Evolutionary conservation across 192 early-diverging fungal genomes (phyloP).

Genomic region (Coemansia sp.): DNA sequence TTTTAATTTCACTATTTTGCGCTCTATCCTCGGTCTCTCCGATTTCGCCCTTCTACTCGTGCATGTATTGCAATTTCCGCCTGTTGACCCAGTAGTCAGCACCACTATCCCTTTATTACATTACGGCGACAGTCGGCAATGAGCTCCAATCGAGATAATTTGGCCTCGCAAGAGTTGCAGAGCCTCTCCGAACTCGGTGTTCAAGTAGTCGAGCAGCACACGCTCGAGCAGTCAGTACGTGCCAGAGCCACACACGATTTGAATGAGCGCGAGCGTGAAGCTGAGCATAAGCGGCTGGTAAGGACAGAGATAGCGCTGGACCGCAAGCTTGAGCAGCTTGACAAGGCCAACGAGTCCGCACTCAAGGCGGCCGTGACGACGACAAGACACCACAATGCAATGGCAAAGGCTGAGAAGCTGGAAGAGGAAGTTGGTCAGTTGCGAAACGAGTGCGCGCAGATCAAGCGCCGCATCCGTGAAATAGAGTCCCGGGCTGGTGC

Average conservation of each 20-base stretch:
- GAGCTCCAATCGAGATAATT: not conserved
- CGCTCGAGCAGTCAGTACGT: conserved; percentile 67
- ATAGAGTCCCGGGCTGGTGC: conserved; percentile 3
- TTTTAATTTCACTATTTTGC: conserved; percentile 1
- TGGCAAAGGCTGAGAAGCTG: conserved; percentile 11
- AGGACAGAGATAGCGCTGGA: conserved; percentile 37
- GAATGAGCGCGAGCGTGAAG: conserved; percentile 59
- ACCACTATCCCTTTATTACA: not conserved
- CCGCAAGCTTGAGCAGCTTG: conserved; percentile 23
- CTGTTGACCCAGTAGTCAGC: not conserved
- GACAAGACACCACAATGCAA: conserved; percentile 41
- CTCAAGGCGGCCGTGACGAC: conserved; percentile 24
- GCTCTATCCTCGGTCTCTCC: too few species aligned
- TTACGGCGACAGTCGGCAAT: not conserved
- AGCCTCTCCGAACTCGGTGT: conserved; percentile 40
- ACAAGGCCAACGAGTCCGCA: conserved; percentile 12
- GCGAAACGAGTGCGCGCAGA: conserved; percentile 30
- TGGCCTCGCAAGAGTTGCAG: conserved; percentile 15
- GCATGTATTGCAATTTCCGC: not conserved
- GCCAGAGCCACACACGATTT: conserved; percentile 62
- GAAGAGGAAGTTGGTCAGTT: conserved; percentile 17
- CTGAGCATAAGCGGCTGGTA: conserved; percentile 66
- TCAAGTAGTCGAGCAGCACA: conserved; percentile 58
- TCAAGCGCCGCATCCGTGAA: conserved; percentile 23
- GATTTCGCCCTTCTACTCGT: not conserved